Base-by-base conservation (phyloP, 257 asterid genomes). In the Solanum gracilifrons region DNA sequence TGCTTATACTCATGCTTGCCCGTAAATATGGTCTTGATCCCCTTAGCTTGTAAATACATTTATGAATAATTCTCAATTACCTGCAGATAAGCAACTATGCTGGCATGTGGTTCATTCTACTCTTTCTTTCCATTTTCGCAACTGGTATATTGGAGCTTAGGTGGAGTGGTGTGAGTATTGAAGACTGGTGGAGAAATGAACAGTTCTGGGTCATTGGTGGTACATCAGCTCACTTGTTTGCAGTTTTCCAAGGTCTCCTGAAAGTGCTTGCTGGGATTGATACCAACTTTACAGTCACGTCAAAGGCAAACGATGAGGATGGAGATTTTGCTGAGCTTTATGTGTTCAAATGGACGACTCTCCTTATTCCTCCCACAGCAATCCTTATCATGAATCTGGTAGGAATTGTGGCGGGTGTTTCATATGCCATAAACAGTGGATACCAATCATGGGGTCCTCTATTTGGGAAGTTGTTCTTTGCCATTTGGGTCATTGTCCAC, bases 171-270 rank as follows among this genome's bases (percentile, higher is more conserved):
- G 98, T 95, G 31, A 91, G 93, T 12, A 88, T 96, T 0, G 98
- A 95, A 88, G 99, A 95, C 82, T 96, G 98, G 99, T 96, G 98
- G 99, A 94, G 98, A 86, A 96, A 96, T 76, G 99, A 96, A 87
- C 99, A 96, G 86, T 96, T 96, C 80, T 96, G 99, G 99, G 98
- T 96, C 89, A 96, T 95, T 23, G 98, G 98, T 84, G 99, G 99
- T 27, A 95, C 98, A n/a, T 95, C 98, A 1, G 97, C 99, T 29
- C 98, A 96, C 89, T 94, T 96, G 18, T 93, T 95, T n/a, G 98
- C 98, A 0, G 98, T 96, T 33, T 94, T 96, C 95, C 99, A 96
- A 89, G 99, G 99, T 86, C 97, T 96, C 32, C 23, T 96, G 83
- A 95, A 96, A 91, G 98, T 96, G 27, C 93, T 96, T 3, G 98